These are phyloP conservation scores for Eimeria praecox DNA, from an alignment of 169 alveolate genomes.

Conservation along the genomic window DNA sequence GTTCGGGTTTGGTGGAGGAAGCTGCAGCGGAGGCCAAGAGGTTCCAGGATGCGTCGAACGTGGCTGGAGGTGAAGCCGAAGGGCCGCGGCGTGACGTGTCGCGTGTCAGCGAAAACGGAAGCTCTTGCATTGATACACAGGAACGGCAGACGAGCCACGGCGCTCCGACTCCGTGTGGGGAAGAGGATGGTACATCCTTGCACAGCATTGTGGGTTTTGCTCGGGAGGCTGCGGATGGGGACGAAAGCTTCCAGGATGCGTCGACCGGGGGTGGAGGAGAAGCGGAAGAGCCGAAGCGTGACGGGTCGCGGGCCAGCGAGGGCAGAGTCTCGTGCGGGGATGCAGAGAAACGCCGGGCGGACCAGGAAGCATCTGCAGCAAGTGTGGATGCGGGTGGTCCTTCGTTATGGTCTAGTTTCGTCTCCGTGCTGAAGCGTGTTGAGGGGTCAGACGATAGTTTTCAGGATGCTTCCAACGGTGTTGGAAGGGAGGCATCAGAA, in stretches of 20 bases:
- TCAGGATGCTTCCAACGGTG: background rate
- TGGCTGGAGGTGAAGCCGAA: background rate
- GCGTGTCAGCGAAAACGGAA: background rate
- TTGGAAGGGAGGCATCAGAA: background rate
- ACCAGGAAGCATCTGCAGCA: background rate
- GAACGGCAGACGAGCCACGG: background rate
- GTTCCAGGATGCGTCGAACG: conserved; percentile 31
- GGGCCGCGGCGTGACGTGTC: background rate
- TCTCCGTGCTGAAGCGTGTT: no score
- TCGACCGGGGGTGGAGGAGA: background rate
- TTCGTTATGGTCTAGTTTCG: no score
- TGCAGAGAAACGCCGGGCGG: background rate
- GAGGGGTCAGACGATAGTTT: no score
- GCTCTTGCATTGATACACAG: background rate
- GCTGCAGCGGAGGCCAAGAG: no score
- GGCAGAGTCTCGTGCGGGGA: background rate
- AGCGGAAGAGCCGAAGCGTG: background rate
- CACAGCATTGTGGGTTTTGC: background rate
- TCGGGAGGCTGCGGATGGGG: background rate
- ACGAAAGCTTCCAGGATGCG: background rate
- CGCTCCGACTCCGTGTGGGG: no score
- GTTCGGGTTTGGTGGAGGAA: no score
- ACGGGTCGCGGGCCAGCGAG: background rate
- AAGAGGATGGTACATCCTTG: no score
- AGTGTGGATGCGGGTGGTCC: background rate